Conservation (phyloP, 164 flowering plant genomes). For the grape (Vitis vinifera) region ASM3070453v1 NC_081822.1:4374001-4374500, state of each 20-base stretch:
- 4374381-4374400: conserved; percentile 81
- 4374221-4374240: neutral
- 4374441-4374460: conserved; percentile 75
- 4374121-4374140: conserved; percentile 54
- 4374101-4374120: conserved; percentile 76
- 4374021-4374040: too few relatives aligned
- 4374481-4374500: conserved; percentile 45
- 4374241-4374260: conserved; percentile 8
- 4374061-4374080: neutral
- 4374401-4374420: conserved; percentile 84
- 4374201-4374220: conserved; percentile 51
- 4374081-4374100: conserved; percentile 65
- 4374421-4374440: conserved; percentile 89
- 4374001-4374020: too few relatives aligned
- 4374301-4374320: conserved; percentile 2
- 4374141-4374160: conserved; percentile 57
- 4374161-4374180: conserved; percentile 23
- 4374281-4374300: conserved; percentile 1
- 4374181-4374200: conserved; percentile 84
- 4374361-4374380: conserved; percentile 82
- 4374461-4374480: conserved; percentile 33
- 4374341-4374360: conserved; percentile 40
- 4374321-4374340: conserved; percentile 38
- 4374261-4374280: neutral
- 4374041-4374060: too few relatives aligned